Percentiles rank a stretch among this genome's conserved stretches.
phyloP scores from a whole-genome alignment of 2,329 filamentous ascomycete species.

The Pyricularia sp. region DNA sequence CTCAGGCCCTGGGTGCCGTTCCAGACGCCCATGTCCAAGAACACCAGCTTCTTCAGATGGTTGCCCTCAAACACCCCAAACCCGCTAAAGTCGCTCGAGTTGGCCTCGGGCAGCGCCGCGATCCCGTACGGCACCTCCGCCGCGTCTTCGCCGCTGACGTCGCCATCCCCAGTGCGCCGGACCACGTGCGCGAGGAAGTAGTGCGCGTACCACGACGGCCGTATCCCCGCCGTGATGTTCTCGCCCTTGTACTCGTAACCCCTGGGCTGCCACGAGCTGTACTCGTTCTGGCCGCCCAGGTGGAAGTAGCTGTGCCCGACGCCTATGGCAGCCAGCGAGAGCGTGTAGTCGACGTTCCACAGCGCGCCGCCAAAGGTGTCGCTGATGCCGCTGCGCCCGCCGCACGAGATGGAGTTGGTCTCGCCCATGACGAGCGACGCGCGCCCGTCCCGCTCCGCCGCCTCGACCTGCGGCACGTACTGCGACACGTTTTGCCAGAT shows the following conservation, averaged over 20 bases:
- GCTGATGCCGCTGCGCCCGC: slow-evolving; percentile 27
- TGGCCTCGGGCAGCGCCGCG: slow-evolving; percentile 22
- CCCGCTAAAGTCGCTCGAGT: slow-evolving; percentile 22
- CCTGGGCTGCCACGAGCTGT: slow-evolving; percentile 13
- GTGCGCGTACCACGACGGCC: slow-evolving; percentile 23
- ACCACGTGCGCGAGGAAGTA: slow-evolving; percentile 23
- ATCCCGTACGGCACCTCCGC: slow-evolving; percentile 10
- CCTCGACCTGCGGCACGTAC: slow-evolving; percentile 22
- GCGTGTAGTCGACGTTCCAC: slow-evolving; percentile 33
- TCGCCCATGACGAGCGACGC: slow-evolving; percentile 34
- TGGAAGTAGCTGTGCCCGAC: slow-evolving; percentile 10
- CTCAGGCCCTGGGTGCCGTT: slow-evolving; percentile 23
- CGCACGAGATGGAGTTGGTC: slow-evolving; percentile 33
- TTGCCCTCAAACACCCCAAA: slow-evolving; percentile 18
- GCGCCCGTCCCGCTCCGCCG: slow-evolving; percentile 22
- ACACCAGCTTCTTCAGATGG: slow-evolving; percentile 20
- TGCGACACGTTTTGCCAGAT: slow-evolving; percentile 6
- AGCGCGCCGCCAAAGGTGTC: slow-evolving; percentile 39
- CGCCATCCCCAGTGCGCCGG: neutral
- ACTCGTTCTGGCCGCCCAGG: slow-evolving; percentile 14
- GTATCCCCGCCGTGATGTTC: slow-evolving; percentile 18
- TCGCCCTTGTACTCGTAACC: slow-evolving; percentile 20
- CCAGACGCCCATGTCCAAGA: slow-evolving; percentile 26
- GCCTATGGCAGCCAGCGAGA: slow-evolving; percentile 7
- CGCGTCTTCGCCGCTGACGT: neutral